phyloP scores from a whole-genome alignment of 495 filamentous ascomycete genomes.

The Podospora comata region DNA sequence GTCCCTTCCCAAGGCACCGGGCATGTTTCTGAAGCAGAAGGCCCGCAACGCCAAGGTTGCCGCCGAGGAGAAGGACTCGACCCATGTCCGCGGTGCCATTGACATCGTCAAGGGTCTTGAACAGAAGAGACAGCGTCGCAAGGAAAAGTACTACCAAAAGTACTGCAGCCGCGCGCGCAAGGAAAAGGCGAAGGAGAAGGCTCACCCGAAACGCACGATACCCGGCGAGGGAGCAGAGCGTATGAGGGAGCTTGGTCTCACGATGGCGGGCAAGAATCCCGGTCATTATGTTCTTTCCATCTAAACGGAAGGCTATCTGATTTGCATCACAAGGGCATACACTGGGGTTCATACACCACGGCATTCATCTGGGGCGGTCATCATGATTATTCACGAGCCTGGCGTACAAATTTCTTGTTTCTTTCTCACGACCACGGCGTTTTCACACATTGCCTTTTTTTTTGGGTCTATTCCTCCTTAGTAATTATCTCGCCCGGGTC shows the following conservation, averaged over 20 bases:
- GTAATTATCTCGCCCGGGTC: constrained; percentile 5
- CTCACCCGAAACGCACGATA: constrained; percentile 48
- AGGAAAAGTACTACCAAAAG: constrained; percentile 80
- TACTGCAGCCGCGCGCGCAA: constrained; percentile 59
- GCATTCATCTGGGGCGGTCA: constrained; percentile 24
- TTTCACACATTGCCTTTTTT: constrained; percentile 3
- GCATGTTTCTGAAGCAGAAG: constrained; percentile 60
- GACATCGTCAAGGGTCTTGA: constrained; percentile 97
- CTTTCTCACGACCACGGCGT: constrained; percentile 19
- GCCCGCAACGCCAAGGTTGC: constrained; percentile 27
- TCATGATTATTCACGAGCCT: constrained; percentile 34
- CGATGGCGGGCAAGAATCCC: constrained; percentile 75
- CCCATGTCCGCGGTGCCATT: constrained; percentile 75
- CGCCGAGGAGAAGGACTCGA: constrained; percentile 33
- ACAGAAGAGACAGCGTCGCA: constrained; percentile 84
- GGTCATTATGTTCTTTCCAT: constrained; percentile 79
- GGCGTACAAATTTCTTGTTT: constrained; percentile 9
- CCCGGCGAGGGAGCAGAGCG: constrained; percentile 87
- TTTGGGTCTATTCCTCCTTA: constrained; percentile 11
- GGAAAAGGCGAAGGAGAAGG: constrained; percentile 34
- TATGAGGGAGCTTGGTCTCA: constrained; percentile 89
- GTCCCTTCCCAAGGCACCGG: constrained; percentile 71
- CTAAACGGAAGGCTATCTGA: constrained; percentile 41
- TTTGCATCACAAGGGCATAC: constrained; percentile 30
- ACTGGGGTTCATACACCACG: constrained; percentile 13